A percentile compares a stretch with the other conserved stretches of the same genome.
Evolutionary conservation across 75 land plant species (phyloP).

Genomic region (Sequoia sempervirens): DNA sequence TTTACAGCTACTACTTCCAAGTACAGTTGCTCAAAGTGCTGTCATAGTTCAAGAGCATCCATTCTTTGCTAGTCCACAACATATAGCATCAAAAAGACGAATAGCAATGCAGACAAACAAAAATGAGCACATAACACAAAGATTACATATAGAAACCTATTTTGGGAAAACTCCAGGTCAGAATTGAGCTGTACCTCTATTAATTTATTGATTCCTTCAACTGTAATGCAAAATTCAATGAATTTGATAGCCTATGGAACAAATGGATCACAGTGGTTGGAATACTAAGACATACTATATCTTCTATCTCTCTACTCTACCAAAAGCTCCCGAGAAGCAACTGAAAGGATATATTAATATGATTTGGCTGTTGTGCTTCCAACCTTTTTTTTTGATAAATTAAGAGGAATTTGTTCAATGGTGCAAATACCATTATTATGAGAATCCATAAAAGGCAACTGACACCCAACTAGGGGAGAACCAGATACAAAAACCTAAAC

Average conservation of each 20-base stretch:
- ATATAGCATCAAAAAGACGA: background rate
- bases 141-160: background rate
- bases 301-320: background rate
- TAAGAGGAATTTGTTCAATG: too few relatives aligned
- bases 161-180: background rate
- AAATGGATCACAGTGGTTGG: background rate
- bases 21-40: background rate
- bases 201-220: background rate
- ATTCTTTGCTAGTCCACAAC: background rate
- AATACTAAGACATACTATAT: too few relatives aligned
- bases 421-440: too few relatives aligned
- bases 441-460: too few relatives aligned
- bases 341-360: background rate
- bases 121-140: background rate
- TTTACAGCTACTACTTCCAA: background rate
- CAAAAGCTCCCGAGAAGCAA: background rate
- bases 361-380: background rate
- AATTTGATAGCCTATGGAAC: background rate
- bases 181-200: background rate
- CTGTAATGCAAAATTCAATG: background rate
- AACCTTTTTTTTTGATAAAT: background rate
- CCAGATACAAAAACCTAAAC: too few relatives aligned
- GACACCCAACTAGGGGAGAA: too few relatives aligned
- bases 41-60: background rate
- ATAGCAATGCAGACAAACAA: background rate